Evolutionary conservation across 495 filamentous ascomycete species (phyloP).

Genomic region (Lophiotrema nucula): DNA sequence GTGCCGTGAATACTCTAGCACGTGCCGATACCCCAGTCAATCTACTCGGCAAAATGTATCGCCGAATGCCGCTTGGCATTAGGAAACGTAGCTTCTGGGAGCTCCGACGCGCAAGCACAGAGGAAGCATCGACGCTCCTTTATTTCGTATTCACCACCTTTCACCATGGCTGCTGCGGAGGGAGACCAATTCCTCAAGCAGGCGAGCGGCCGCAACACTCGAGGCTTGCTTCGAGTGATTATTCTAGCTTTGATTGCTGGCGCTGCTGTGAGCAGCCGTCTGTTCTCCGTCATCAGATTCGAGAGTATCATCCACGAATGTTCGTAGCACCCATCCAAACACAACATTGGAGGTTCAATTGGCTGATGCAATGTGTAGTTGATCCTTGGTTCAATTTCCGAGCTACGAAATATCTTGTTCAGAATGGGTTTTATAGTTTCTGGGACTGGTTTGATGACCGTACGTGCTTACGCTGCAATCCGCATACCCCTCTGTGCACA

Average conservation of each 20-base stretch:
- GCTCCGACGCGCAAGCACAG: slow-evolving; percentile 7
- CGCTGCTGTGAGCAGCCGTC: slow-evolving; percentile 86
- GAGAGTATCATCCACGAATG: slow-evolving; percentile 99
- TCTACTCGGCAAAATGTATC: not conserved
- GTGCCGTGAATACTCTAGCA: too few species aligned
- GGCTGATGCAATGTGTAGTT: slow-evolving; percentile 56
- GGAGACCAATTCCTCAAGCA: slow-evolving; percentile 64
- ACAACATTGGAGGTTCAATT: slow-evolving; percentile 19
- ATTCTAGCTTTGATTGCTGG: slow-evolving; percentile 91
- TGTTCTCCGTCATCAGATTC: slow-evolving; percentile 99
- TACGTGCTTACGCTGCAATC: slow-evolving; percentile 44
- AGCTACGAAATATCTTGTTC: slow-evolving; percentile 94
- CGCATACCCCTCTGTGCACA: not conserved
- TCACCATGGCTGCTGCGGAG: slow-evolving; percentile 26
- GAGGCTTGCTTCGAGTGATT: slow-evolving; percentile 82
- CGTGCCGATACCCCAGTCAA: too few species aligned
- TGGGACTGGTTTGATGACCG: slow-evolving; percentile 99
- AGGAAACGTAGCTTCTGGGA: too few species aligned
- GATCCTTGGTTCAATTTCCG: slow-evolving; percentile 99
- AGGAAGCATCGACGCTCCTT: not conserved
- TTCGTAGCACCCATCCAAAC: slow-evolving; percentile 49
- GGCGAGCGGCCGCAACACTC: slow-evolving; percentile 68
- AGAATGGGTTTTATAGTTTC: slow-evolving; percentile 97
- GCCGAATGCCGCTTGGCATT: not conserved
- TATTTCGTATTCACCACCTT: slow-evolving; percentile 20